Conservation (phyloP, 108 stramenopile species). For the Cyclotella sp. region DNA sequence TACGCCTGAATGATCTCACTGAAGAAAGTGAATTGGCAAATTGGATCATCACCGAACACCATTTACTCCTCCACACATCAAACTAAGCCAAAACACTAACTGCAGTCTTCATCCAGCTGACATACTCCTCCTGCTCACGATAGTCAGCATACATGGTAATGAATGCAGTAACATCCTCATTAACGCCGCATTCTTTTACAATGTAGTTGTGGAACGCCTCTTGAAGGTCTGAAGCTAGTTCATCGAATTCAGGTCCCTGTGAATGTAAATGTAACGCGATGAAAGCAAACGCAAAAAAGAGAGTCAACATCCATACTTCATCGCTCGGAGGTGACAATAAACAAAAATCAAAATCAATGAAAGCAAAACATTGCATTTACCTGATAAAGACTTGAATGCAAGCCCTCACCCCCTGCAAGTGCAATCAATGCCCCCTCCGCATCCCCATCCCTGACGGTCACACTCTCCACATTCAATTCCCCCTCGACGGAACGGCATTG, state of each 20-base stretch:
- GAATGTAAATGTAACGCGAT: not conserved
- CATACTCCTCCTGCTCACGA: conserved; percentile 67
- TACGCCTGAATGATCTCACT: not conserved
- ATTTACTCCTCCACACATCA: not conserved
- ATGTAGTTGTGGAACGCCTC: conserved; percentile 64
- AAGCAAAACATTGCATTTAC: conserved; percentile 13
- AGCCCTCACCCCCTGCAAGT: conserved; percentile 31
- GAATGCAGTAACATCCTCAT: conserved; percentile 71
- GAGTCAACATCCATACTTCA: not conserved
- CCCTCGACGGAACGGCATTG: conserved; percentile 60
- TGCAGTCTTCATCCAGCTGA: conserved; percentile 47
- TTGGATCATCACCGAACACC: not conserved
- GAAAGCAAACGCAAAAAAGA: not conserved
- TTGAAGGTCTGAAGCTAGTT: conserved; percentile 80
- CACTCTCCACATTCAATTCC: conserved; percentile 57
- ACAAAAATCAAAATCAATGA: not conserved
- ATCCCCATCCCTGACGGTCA: conserved; percentile 56
- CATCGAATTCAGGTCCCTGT: conserved; percentile 76
- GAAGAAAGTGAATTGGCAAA: not conserved
- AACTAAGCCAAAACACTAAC: conserved; percentile 27
- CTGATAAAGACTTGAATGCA: conserved; percentile 62
- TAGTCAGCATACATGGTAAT: conserved; percentile 80
- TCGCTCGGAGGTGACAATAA: not conserved
- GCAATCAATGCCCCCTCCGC: conserved; percentile 30
- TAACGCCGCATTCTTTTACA: conserved; percentile 65